Percentiles rank a stretch among this genome's conserved stretches.
These are phyloP conservation scores for Silene conica DNA, from an alignment of 148 eudicot species.

Conservation along the genomic window DNA sequence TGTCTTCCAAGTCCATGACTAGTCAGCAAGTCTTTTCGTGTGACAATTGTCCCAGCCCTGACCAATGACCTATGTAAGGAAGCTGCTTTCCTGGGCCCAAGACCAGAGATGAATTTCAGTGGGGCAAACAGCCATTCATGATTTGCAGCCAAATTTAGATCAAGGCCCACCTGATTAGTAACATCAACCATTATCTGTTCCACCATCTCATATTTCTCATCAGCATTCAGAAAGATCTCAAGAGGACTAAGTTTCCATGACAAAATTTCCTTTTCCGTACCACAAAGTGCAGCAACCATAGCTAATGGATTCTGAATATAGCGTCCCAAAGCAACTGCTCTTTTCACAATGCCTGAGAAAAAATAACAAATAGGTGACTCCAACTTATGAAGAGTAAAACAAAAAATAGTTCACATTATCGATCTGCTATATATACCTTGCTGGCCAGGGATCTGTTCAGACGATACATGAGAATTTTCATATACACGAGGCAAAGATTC, in stretches of 20 bases:
- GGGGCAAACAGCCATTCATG: conserved; percentile 97
- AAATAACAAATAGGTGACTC: conserved; percentile 10
- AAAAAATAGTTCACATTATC: conserved; percentile 10
- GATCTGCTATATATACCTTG: conserved; percentile 36
- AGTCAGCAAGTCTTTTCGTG: conserved; percentile 76
- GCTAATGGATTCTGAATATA: conserved; percentile 89
- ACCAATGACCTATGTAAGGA: conserved; percentile 76
- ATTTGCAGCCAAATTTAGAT: conserved; percentile 76
- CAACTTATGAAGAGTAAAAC: not conserved
- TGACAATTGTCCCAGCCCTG: conserved; percentile 66
- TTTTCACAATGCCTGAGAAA: conserved; percentile 70
- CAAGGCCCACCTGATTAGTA: conserved; percentile 93
- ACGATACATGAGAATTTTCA: conserved; percentile 81
- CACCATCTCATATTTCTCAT: conserved; percentile 89
- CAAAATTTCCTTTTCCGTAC: conserved; percentile 76
- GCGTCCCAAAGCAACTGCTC: conserved; percentile 91
- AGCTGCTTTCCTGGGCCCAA: conserved; percentile 95
- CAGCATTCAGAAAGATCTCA: conserved; percentile 78
- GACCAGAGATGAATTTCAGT: conserved; percentile 89
- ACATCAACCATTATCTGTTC: conserved; percentile 97
- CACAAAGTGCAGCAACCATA: conserved; percentile 93
- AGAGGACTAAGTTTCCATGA: conserved; percentile 84
- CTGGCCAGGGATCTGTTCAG: conserved; percentile 79
- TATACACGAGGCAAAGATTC: conserved; percentile 88
- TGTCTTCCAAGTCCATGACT: conserved; percentile 77